These are phyloP conservation scores for Mycena olivaceomarginata DNA, from an alignment of 768 basidiomycete genomes.

Conservation along the genomic window DNA sequence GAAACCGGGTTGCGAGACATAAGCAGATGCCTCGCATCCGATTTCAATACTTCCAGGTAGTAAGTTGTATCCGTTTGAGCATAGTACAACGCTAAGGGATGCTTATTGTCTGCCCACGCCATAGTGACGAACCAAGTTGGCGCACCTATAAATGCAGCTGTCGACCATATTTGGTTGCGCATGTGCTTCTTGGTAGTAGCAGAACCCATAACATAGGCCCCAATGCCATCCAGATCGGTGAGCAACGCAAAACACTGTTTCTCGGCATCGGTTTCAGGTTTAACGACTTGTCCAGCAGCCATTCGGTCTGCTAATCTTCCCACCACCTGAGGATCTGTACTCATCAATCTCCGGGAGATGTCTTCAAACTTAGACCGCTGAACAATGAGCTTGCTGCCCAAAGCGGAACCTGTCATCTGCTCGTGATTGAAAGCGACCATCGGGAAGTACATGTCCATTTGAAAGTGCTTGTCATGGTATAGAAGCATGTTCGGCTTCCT, in stretches of 20 bases:
- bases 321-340: too few species aligned
- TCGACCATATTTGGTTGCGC: slow-evolving; percentile 57
- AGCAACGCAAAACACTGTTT: slow-evolving; percentile 58
- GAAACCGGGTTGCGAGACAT: too few species aligned
- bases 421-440: too few species aligned
- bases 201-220: slow-evolving; percentile 53
- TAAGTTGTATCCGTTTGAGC: slow-evolving; percentile 23
- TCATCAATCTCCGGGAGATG: too few species aligned
- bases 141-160: slow-evolving; percentile 48
- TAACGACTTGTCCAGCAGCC: too few species aligned
- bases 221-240: slow-evolving; percentile 58
- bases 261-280: slow-evolving; percentile 54
- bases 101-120: slow-evolving; percentile 52
- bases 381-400: too few species aligned
- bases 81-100: slow-evolving; percentile 60
- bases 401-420: too few species aligned
- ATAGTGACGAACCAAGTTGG: slow-evolving; percentile 60
- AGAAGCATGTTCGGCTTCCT: too few species aligned
- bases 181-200: slow-evolving; percentile 51
- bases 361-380: too few species aligned
- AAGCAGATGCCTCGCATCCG: background rate
- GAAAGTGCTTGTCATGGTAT: too few species aligned
- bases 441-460: too few species aligned
- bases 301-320: too few species aligned
- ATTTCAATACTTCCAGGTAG: background rate